Conservation (phyloP, 164 flowering plant species). For the Vitis amurensis region DNA sequence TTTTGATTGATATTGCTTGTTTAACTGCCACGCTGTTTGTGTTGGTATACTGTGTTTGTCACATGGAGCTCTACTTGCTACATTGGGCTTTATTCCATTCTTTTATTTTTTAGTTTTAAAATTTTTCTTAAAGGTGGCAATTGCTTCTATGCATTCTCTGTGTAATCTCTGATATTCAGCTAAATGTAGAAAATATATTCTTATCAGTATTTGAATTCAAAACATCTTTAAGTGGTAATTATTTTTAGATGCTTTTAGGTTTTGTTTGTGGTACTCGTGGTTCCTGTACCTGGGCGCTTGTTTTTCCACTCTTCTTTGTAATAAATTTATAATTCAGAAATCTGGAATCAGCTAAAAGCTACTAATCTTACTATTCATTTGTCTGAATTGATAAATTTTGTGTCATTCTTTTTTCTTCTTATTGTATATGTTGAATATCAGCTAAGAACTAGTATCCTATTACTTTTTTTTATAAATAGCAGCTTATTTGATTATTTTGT, state of each 20-base stretch:
- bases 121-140: too few species aligned
- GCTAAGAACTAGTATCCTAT: not conserved
- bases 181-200: too few species aligned
- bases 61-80: not conserved
- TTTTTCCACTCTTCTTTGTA: too few species aligned
- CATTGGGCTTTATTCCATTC: not conserved
- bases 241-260: too few species aligned
- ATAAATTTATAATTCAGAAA: not conserved
- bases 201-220: too few species aligned
- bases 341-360: too few species aligned
- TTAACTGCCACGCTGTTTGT: not conserved
- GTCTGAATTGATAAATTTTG: not conserved
- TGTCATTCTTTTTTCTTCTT: not conserved
- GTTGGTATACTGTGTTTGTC: not conserved
- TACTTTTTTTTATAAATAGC: not conserved
- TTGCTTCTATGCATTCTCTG: too few species aligned
- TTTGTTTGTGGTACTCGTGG: too few species aligned
- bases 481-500: slow-evolving; percentile 1
- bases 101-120: too few species aligned
- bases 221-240: too few species aligned
- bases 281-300: too few species aligned
- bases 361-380: not conserved
- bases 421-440: not conserved
- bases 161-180: too few species aligned
- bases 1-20: not conserved